phyloP scores from a whole-genome alignment of 2,329 filamentous ascomycete genomes.

The Thielaviopsis punctulata region DNA sequence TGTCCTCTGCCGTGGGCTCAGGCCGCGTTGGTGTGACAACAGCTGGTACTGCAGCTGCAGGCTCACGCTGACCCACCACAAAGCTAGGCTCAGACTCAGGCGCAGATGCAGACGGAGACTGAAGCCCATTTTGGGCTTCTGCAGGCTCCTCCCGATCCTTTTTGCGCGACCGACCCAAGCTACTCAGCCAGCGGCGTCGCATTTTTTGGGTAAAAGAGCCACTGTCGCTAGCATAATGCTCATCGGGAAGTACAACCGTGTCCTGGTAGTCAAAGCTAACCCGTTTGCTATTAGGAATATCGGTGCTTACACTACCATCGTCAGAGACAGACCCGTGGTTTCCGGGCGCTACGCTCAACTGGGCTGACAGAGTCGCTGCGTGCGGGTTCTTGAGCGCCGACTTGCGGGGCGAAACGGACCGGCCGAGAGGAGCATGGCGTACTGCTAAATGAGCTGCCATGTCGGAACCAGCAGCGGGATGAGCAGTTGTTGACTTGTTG shows the following conservation, averaged over 20 bases:
- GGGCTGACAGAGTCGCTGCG: neutral
- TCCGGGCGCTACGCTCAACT: neutral
- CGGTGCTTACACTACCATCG: neutral
- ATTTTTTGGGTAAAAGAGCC: slow-evolving; percentile 4
- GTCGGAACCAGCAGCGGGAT: neutral
- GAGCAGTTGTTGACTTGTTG: neutral
- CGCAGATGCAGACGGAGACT: neutral
- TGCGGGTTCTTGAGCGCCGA: slow-evolving; percentile 46
- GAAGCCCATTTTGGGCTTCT: no score
- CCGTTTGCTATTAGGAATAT: neutral
- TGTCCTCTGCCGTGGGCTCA: neutral
- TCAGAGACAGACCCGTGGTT: slow-evolving; percentile 2
- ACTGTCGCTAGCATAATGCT: slow-evolving; percentile 5
- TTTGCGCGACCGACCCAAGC: slow-evolving; percentile 1
- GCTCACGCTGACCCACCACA: neutral
- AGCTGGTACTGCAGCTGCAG: neutral
- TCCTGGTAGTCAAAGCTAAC: slow-evolving; percentile 10
- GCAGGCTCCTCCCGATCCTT: neutral
- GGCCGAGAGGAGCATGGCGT: slow-evolving; percentile 34
- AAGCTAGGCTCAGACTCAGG: neutral
- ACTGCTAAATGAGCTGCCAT: slow-evolving; percentile 4
- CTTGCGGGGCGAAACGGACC: slow-evolving; percentile 60
- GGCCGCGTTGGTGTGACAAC: neutral
- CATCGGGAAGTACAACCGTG: slow-evolving; percentile 6
- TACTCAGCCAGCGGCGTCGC: slow-evolving; percentile 4